These are phyloP conservation scores for Tanozyma kutaoensis DNA, from an alignment of 805 yeast species.

Conservation along the genomic window DNA sequence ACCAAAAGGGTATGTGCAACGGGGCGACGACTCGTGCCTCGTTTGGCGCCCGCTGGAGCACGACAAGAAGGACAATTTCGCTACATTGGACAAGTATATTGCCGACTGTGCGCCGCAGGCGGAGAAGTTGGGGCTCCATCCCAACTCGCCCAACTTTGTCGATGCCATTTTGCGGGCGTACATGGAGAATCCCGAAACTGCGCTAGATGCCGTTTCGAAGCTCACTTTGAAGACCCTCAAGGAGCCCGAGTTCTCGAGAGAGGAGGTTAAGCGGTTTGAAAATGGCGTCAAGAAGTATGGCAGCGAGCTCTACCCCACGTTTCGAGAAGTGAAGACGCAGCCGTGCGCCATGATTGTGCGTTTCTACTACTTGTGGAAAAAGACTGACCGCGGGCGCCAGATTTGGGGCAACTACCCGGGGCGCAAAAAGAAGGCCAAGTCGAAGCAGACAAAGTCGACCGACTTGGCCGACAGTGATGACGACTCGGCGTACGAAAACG, in stretches of 20 bases:
- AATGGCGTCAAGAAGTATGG: slow-evolving; percentile 62
- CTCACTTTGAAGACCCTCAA: slow-evolving; percentile 46
- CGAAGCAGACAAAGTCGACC: slow-evolving; percentile 31
- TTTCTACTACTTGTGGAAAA: slow-evolving; percentile 86
- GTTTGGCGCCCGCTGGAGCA: slow-evolving; percentile 46
- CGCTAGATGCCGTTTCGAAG: slow-evolving; percentile 30
- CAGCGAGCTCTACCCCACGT: slow-evolving; percentile 66
- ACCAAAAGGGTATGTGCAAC: slow-evolving; percentile 70
- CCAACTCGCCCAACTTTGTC: slow-evolving; percentile 68
- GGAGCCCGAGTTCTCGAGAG: slow-evolving; percentile 64
- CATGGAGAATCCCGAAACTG: slow-evolving; percentile 27
- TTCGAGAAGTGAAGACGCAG: slow-evolving; percentile 58
- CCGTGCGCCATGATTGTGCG: slow-evolving; percentile 70
- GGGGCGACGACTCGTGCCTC: slow-evolving; percentile 59
- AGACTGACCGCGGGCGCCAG: slow-evolving; percentile 56
- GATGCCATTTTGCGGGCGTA: slow-evolving; percentile 56
- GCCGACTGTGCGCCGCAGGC: slow-evolving; percentile 46
- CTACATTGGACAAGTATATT: too few species aligned
- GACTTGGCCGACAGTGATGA: slow-evolving; percentile 52
- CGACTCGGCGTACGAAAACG: slow-evolving; percentile 56
- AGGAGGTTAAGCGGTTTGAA: slow-evolving; percentile 60
- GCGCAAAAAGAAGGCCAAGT: slow-evolving; percentile 34
- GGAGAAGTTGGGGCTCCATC: slow-evolving; percentile 33
- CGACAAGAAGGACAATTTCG: slow-evolving; percentile 7
- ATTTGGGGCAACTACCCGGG: slow-evolving; percentile 82